A percentile compares a stretch with the other conserved stretches of the same genome.
These are phyloP conservation scores for Cicer cuneatum DNA, from an alignment of 306 rosid genomes.

Conservation along the genomic window DNA sequence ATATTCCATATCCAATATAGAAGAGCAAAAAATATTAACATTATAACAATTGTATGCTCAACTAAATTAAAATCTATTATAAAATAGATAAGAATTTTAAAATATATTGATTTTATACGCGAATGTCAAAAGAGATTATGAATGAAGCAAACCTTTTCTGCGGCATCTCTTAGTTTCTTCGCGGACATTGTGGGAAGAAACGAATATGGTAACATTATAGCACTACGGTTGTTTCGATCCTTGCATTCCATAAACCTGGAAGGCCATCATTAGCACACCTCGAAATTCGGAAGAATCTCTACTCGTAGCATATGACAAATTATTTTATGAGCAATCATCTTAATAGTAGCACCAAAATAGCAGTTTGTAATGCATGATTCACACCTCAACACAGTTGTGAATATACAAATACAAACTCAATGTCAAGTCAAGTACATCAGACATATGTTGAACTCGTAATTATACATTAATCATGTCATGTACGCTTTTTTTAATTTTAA, in stretches of 20 bases:
- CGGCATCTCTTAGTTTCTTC: constrained; percentile 69
- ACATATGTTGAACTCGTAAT: constrained; percentile 7
- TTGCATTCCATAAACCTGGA: constrained; percentile 98
- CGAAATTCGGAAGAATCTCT: constrained; percentile 30
- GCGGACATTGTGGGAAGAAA: constrained; percentile 87
- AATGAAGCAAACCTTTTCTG: constrained; percentile 68
- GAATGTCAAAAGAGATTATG: constrained; percentile 25
- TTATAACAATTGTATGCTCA: neutral
- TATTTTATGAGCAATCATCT: constrained; percentile 13
- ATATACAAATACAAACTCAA: neutral
- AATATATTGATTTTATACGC: neutral
- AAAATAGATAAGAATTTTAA: constrained; percentile 4
- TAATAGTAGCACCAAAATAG: constrained; percentile 5
- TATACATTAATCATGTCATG: constrained; percentile 2
- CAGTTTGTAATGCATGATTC: constrained; percentile 26
- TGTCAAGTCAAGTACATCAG: constrained; percentile 17
- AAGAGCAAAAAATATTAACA: neutral
- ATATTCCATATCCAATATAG: constrained; percentile 26
- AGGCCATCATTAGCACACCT: constrained; percentile 41
- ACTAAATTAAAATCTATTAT: constrained; percentile 11
- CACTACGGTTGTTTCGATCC: constrained; percentile 84
- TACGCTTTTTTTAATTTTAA: constrained; percentile 8
- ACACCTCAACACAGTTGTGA: constrained; percentile 6
- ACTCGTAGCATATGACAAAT: neutral
- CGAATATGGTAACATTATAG: constrained; percentile 72